These are phyloP conservation scores for Piromyces finnis DNA, from an alignment of 192 early-diverging fungal species.

Conservation along the genomic window DNA sequence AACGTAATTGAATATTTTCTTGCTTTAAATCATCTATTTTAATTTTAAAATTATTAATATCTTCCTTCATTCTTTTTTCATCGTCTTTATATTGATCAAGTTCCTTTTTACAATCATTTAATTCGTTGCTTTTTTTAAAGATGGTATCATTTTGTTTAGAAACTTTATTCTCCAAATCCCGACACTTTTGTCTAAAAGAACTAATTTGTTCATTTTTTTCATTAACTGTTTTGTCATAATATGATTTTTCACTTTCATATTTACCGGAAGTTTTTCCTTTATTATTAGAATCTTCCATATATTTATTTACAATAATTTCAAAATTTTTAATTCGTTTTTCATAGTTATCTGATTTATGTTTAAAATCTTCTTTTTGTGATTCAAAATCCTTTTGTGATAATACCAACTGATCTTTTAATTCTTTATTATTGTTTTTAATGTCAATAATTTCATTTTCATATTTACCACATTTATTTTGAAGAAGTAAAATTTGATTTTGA, in stretches of 20 bases:
- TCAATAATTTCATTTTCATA: neutral
- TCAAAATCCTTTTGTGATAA: neutral
- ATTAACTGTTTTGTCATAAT: neutral
- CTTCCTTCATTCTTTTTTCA: neutral
- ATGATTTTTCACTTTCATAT: neutral
- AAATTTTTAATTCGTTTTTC: neutral
- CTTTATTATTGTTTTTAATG: neutral
- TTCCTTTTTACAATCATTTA: neutral
- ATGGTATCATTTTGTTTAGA: neutral
- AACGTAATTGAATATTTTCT: neutral
- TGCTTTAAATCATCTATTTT: neutral
- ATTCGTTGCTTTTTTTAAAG: neutral
- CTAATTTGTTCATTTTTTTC: neutral
- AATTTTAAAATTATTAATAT: neutral
- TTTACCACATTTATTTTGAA: neutral
- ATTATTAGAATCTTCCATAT: neutral
- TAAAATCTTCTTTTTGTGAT: neutral
- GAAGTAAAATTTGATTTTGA: neutral
- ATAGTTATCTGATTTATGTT: neutral
- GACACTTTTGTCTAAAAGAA: neutral
- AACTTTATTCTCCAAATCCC: neutral
- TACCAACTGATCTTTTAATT: neutral
- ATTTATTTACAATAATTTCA: neutral
- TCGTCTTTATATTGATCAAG: neutral
- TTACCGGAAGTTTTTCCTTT: neutral